Percentiles rank a stretch among this genome's conserved stretches.
These are phyloP conservation scores for Alternaria ethzedia DNA, from an alignment of 2,329 filamentous ascomycete species.

Conservation along the genomic window DNA sequence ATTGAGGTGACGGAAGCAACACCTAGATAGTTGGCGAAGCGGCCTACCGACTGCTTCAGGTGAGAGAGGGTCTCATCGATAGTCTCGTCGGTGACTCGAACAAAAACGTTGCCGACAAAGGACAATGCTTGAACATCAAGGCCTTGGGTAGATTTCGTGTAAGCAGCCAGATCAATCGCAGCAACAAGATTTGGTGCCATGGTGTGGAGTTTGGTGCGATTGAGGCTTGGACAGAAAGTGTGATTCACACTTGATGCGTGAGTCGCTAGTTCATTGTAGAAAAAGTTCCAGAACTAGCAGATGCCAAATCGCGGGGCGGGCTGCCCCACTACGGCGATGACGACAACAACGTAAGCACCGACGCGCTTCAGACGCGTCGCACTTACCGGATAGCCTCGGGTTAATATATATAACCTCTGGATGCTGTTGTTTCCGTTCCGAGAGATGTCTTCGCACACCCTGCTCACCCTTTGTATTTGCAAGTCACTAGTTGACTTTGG, in stretches of 20 bases:
- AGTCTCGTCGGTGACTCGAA: constrained; percentile 57
- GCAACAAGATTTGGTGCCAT: constrained; percentile 57
- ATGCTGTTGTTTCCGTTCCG: neutral
- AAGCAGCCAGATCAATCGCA: constrained; percentile 55
- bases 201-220: constrained; percentile 14
- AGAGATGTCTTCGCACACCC: neutral
- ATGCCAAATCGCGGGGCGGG: constrained; percentile 18
- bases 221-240: neutral
- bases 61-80: constrained; percentile 59
- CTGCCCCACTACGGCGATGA: constrained; percentile 18
- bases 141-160: constrained; percentile 55
- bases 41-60: constrained; percentile 62
- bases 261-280: constrained; percentile 9
- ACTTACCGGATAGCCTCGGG: neutral
- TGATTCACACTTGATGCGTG: neutral
- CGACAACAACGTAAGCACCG: constrained; percentile 11
- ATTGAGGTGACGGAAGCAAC: constrained; percentile 70
- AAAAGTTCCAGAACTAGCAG: constrained; percentile 17
- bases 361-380: neutral
- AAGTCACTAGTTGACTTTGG: neutral
- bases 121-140: constrained; percentile 60
- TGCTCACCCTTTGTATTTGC: neutral
- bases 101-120: constrained; percentile 65
- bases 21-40: constrained; percentile 74
- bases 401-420: neutral